Evolutionary conservation across 2,329 filamentous ascomycete species (phyloP).

Genomic region (Lachnellula arida): DNA sequence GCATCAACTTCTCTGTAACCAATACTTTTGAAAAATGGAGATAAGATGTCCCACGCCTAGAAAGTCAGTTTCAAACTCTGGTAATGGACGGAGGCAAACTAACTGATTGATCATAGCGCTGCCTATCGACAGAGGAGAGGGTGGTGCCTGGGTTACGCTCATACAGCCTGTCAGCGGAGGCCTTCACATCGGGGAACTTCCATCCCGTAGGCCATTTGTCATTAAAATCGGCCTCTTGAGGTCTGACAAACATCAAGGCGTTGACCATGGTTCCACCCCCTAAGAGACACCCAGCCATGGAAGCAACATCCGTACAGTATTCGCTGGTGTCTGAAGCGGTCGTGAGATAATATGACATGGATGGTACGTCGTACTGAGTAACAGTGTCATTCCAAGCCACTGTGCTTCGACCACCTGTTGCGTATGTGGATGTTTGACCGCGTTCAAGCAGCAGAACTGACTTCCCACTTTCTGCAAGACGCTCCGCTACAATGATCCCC

Average conservation of each 20-base stretch:
- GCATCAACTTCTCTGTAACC: constrained; percentile 43
- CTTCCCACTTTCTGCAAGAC: constrained; percentile 43
- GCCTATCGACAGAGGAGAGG: constrained; percentile 58
- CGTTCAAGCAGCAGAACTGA: constrained; percentile 41
- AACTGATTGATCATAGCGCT: constrained; percentile 58
- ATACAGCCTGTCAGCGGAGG: constrained; percentile 58
- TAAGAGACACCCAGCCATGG: constrained; percentile 66
- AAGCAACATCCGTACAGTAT: constrained; percentile 43
- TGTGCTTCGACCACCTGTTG: constrained; percentile 16
- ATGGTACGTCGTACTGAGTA: constrained; percentile 65
- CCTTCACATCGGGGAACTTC: constrained; percentile 58
- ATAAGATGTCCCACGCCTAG: constrained; percentile 52
- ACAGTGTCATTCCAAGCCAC: constrained; percentile 33
- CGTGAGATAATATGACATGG: constrained; percentile 61
- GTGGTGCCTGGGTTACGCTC: constrained; percentile 64
- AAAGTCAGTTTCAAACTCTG: background rate
- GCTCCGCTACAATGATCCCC: constrained; percentile 51
- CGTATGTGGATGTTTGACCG: constrained; percentile 17
- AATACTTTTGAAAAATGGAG: constrained; percentile 44
- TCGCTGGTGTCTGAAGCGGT: constrained; percentile 50
- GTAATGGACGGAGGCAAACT: background rate
- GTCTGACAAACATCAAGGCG: constrained; percentile 61
- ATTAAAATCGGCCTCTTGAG: constrained; percentile 62
- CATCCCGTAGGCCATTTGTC: constrained; percentile 63
- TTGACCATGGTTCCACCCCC: constrained; percentile 55